Conservation (phyloP, 129 eudicot species). For the Oenanthe sinensis region DNA sequence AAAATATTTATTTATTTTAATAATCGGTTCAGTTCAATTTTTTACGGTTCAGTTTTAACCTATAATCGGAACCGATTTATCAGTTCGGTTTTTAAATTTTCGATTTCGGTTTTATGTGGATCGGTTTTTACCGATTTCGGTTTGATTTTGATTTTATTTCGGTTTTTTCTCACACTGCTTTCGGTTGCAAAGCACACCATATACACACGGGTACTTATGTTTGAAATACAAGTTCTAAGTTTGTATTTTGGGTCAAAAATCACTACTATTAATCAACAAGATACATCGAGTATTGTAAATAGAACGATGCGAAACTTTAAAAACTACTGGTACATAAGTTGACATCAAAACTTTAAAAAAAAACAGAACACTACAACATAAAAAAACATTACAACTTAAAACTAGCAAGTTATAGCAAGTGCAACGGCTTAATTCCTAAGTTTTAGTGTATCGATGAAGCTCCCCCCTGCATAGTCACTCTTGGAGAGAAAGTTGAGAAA, state of each 20-base stretch:
- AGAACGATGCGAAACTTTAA: background rate
- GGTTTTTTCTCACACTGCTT: too few relatives aligned
- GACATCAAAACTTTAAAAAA: background rate
- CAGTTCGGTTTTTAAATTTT: too few relatives aligned
- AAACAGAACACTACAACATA: too few relatives aligned
- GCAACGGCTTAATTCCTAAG: background rate
- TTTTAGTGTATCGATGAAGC: conserved; percentile 20
- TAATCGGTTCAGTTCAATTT: too few relatives aligned
- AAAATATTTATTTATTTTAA: too few relatives aligned
- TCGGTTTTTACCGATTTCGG: too few relatives aligned
- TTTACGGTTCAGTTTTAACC: too few relatives aligned
- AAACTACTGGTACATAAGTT: background rate
- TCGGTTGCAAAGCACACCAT: background rate
- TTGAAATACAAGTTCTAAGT: background rate
- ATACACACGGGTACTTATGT: background rate
- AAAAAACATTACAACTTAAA: background rate
- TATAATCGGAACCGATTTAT: too few relatives aligned
- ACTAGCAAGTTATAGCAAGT: background rate
- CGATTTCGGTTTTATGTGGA: too few relatives aligned
- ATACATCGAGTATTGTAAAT: background rate
- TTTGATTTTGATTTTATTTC: too few relatives aligned
- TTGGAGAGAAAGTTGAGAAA: conserved; percentile 44
- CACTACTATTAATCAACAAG: too few relatives aligned
- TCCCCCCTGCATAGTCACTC: conserved; percentile 34
- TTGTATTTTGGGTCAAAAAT: background rate